phyloP scores from a whole-genome alignment of 768 basidiomycete species.

The Leccinum sublutescens region DNA sequence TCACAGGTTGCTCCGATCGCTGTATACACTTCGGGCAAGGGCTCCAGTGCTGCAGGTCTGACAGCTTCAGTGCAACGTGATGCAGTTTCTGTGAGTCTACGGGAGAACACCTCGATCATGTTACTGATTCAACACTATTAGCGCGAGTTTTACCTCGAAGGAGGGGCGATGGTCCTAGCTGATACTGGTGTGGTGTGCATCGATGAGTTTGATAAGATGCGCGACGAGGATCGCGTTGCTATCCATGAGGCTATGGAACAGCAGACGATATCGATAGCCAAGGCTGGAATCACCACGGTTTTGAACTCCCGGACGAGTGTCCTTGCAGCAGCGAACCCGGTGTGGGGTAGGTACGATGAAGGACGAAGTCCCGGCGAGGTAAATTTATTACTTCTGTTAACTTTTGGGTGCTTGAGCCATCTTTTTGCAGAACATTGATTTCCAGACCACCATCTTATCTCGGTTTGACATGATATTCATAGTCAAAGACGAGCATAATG shows the following conservation, averaged over 20 bases:
- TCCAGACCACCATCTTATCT: conserved; percentile 96
- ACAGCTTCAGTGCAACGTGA: conserved; percentile 98
- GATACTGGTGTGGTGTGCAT: conserved; percentile 99
- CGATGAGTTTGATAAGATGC: conserved; percentile 99
- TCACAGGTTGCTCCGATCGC: conserved; percentile 91
- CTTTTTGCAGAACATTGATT: conserved; percentile 75
- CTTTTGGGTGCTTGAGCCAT: not conserved
- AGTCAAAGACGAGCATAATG: conserved; percentile 97
- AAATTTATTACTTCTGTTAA: conserved; percentile 7
- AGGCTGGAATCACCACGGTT: conserved; percentile 97
- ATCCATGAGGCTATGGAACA: conserved; percentile 99
- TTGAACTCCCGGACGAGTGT: conserved; percentile 95
- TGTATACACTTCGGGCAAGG: conserved; percentile 98
- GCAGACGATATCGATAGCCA: conserved; percentile 98
- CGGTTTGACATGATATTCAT: conserved; percentile 99
- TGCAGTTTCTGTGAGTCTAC: conserved; percentile 68
- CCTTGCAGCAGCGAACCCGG: conserved; percentile 95
- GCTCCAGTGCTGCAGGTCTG: conserved; percentile 96
- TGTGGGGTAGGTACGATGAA: conserved; percentile 97
- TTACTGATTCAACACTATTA: conserved; percentile 31
- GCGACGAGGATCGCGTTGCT: conserved; percentile 97
- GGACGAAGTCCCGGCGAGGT: conserved; percentile 95
- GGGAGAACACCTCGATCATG: not conserved
- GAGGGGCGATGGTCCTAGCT: conserved; percentile 98
- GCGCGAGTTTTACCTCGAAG: conserved; percentile 99